Base-by-base conservation (phyloP, 2,329 filamentous ascomycete species). In the Tothia fuscella region DNA sequence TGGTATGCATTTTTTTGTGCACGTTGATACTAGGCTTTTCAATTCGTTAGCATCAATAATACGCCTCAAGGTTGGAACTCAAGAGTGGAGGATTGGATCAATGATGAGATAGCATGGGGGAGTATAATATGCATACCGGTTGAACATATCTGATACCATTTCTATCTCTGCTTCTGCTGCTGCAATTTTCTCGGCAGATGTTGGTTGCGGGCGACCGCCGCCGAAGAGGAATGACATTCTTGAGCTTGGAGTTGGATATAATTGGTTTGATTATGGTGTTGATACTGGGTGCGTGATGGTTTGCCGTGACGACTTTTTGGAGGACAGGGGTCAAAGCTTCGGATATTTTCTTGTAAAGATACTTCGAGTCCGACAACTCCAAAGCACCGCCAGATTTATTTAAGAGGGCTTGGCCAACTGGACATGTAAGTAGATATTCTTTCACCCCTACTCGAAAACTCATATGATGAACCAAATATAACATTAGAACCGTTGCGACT, bases 121-220 rank as follows among this genome's bases (percentile, higher is more conserved):
- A n/a, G n/a, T n/a, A n/a, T n/a, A n/a, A 24, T n/a, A 4, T 5
- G 13, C 12, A 47, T 76, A 96, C 91, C 91, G 84, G 70, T 87
- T 89, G 74, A 94, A 93, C 81, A 96, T 95, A 65, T 95, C 88
- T 48, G 87, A 85, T 53, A 95, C 79, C 72, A 96, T 88, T 67
- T 95, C 91, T 66, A 96, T 86, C 71, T 98, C 93, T 52, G 86
- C 82, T 71, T 98, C 89, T 55, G 93, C 88, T 56, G 86, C 84
- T 56, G 85, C 83, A 63, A 98, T 91, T 76, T 96, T 98, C 73
- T 96, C 84, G 64, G 86, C 88, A 57, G 88, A 94, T 49, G 86
- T 82, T 61, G 88, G 82, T 69, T 95, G 86, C 48, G 85, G 83
- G 51, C 77, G 71, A 44, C 67, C 68, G 56, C 72, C 70, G 59